phyloP scores from a whole-genome alignment of 225 moss, liverwort and hornwort genomes.

The Climacium dendroides region DNA sequence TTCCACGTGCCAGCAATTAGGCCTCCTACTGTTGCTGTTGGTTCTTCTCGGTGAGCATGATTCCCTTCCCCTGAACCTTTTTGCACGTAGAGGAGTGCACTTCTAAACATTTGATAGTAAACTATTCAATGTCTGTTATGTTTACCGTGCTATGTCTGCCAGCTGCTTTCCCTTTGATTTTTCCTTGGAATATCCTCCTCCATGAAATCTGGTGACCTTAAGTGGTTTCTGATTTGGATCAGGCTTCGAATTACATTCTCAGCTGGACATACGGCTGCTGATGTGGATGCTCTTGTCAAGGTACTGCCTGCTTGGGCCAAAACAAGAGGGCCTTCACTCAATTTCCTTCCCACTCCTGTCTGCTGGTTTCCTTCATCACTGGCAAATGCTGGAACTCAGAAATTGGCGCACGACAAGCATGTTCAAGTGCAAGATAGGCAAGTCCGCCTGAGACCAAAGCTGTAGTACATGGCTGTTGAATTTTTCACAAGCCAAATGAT shows the following conservation, averaged over 20 bases:
- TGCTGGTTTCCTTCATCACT: slow-evolving; percentile 40
- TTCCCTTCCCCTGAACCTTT: not conserved
- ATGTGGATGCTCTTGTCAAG: slow-evolving; percentile 65
- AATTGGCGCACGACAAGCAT: not conserved
- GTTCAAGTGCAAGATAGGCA: not conserved
- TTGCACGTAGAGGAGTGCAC: not conserved
- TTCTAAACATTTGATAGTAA: not conserved
- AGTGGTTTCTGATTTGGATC: slow-evolving; percentile 3
- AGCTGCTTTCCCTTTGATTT: not conserved
- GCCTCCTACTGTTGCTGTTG: slow-evolving; percentile 81
- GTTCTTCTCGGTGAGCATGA: slow-evolving; percentile 67
- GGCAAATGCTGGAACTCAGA: not conserved
- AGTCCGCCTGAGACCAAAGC: slow-evolving; percentile 16
- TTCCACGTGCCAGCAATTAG: slow-evolving; percentile 94
- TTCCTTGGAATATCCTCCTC: not conserved
- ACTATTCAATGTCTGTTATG: not conserved
- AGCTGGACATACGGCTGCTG: slow-evolving; percentile 76
- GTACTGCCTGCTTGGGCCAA: slow-evolving; percentile 61
- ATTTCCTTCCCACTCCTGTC: slow-evolving; percentile 35
- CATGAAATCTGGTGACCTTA: not conserved
- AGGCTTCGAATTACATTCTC: slow-evolving; percentile 90
- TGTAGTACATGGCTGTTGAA: not conserved
- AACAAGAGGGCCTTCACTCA: slow-evolving; percentile 37
- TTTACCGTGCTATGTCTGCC: not conserved
- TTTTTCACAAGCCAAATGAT: not conserved